Conservation (phyloP, 2,329 filamentous ascomycete genomes). For the Aspergillus ibericus region DNA sequence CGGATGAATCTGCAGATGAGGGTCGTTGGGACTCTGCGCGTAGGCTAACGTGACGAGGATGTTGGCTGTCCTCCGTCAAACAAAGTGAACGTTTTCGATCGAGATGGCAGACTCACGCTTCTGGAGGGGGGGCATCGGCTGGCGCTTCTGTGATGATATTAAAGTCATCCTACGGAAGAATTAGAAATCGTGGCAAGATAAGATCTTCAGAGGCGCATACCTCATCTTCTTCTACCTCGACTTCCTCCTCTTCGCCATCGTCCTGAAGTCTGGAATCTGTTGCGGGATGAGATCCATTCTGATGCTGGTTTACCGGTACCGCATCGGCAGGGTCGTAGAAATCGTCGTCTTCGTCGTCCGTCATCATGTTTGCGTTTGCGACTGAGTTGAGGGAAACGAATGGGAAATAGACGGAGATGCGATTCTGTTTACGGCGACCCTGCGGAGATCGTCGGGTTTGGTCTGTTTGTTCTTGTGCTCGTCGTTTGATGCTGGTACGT, state of each 20-base stretch:
- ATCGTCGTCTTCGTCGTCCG: constrained; percentile 51
- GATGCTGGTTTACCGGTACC: constrained; percentile 31
- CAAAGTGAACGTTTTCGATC: neutral
- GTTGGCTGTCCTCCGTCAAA: constrained; percentile 34
- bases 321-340: constrained; percentile 46
- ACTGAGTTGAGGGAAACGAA: constrained; percentile 2
- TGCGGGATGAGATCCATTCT: constrained; percentile 29
- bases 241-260: constrained; percentile 44
- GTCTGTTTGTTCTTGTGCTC: constrained; percentile 20
- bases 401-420: constrained; percentile 7
- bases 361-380: constrained; percentile 20
- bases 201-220: constrained; percentile 10
- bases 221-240: constrained; percentile 44
- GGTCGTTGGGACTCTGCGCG: constrained; percentile 38
- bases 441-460: constrained; percentile 24
- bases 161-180: constrained; percentile 44
- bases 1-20: constrained; percentile 33
- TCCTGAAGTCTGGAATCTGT: constrained; percentile 34
- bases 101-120: constrained; percentile 33
- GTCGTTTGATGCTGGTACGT: neutral
- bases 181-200: neutral
- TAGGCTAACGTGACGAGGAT: constrained; percentile 40
- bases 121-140: constrained; percentile 40
- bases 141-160: constrained; percentile 52
- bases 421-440: constrained; percentile 19